These are phyloP conservation scores for Kalaharituber pfeilii DNA, from an alignment of 2,329 filamentous ascomycete species.

Conservation along the genomic window DNA sequence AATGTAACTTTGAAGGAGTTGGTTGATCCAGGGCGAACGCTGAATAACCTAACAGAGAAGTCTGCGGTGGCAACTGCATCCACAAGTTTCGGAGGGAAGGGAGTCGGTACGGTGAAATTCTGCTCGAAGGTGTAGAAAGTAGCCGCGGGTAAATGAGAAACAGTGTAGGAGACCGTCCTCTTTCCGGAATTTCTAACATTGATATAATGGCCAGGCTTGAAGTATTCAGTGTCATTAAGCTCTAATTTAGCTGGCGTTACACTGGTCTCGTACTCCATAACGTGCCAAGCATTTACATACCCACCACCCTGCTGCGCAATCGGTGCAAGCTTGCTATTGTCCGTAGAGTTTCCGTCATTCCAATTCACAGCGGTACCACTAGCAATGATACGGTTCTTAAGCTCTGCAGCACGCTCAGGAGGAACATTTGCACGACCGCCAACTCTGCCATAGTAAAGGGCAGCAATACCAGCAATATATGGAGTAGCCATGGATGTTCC, in stretches of 20 bases:
- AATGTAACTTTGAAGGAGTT: conserved; percentile 30
- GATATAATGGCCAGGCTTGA: conserved; percentile 35
- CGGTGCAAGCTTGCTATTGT: conserved; percentile 28
- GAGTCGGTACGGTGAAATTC: conserved; percentile 14
- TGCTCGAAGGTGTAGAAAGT: conserved; percentile 36
- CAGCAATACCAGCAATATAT: conserved; percentile 38
- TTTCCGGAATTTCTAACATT: conserved; percentile 38
- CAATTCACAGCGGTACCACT: conserved; percentile 31
- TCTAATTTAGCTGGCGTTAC: conserved; percentile 41
- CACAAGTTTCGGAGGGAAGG: conserved; percentile 18
- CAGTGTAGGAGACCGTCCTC: conserved; percentile 34
- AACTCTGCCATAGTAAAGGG: conserved; percentile 38
- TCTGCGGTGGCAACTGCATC: conserved; percentile 16
- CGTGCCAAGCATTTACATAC: conserved; percentile 42
- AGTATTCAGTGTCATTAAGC: conserved; percentile 47
- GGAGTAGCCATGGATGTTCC: conserved; percentile 46
- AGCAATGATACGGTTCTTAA: conserved; percentile 35
- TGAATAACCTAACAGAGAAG: conserved; percentile 22
- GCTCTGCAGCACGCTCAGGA: conserved; percentile 25
- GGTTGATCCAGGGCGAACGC: conserved; percentile 22
- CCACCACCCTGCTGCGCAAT: conserved; percentile 45
- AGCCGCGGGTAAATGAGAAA: conserved; percentile 35
- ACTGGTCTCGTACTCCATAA: conserved; percentile 37
- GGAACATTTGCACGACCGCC: conserved; percentile 36
- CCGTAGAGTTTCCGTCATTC: conserved; percentile 28